These are phyloP conservation scores for Dactylellina drechsleri DNA, from an alignment of 2,329 filamentous ascomycete species.

Conservation along the genomic window DNA sequence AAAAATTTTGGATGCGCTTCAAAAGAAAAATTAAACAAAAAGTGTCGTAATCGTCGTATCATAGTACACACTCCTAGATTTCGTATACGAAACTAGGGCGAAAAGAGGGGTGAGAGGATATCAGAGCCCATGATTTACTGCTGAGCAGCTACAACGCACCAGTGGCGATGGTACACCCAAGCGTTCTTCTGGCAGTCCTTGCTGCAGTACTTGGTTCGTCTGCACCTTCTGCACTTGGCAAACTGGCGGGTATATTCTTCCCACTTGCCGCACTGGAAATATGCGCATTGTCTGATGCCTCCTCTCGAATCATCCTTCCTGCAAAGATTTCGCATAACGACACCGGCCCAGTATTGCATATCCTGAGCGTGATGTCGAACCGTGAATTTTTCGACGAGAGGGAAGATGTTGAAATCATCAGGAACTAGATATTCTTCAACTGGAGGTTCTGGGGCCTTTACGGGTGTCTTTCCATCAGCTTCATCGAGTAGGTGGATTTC, in stretches of 20 bases:
- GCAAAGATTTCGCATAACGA: slow-evolving; percentile 98
- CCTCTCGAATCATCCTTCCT: slow-evolving; percentile 95
- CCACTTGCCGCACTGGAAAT: slow-evolving; percentile 98
- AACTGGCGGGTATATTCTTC: slow-evolving; percentile 96
- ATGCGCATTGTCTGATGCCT: slow-evolving; percentile 95
- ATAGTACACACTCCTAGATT: slow-evolving; percentile 43
- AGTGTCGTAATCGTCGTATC: slow-evolving; percentile 51
- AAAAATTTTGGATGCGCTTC: slow-evolving; percentile 36
- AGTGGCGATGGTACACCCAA: slow-evolving; percentile 97
- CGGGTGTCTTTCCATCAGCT: slow-evolving; percentile 64
- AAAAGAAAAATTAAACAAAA: slow-evolving; percentile 37
- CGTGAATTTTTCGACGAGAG: slow-evolving; percentile 97
- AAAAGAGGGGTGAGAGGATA: slow-evolving; percentile 51
- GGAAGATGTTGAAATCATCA: slow-evolving; percentile 98
- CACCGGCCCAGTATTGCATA: slow-evolving; percentile 99
- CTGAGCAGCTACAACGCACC: slow-evolving; percentile 79
- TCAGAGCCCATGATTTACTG: slow-evolving; percentile 34
- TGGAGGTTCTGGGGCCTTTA: slow-evolving; percentile 70
- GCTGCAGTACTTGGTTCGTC: slow-evolving; percentile 98
- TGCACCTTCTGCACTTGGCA: slow-evolving; percentile 94
- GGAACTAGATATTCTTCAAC: slow-evolving; percentile 85
- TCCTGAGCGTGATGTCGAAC: slow-evolving; percentile 93
- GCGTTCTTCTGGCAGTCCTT: slow-evolving; percentile 99
- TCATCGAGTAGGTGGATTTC: slow-evolving; percentile 84
- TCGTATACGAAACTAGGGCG: no score